Evolutionary conservation across 139 green algal genomes (phyloP).

Genomic region (Auxenochlorella pyrenoidosa): DNA sequence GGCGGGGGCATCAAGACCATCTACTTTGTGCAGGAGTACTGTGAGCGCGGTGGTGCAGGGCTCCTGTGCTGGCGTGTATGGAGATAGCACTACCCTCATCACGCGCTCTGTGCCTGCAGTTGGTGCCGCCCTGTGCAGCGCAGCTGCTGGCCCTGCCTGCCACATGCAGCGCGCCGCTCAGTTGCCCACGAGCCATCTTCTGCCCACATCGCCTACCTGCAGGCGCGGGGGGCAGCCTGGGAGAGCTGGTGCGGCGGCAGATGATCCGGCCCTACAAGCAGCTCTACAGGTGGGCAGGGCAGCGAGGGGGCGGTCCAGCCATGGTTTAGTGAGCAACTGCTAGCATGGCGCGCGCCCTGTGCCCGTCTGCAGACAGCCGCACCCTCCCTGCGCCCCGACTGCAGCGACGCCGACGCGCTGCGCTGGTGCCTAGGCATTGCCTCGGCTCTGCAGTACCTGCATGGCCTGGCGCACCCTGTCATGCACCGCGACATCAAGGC

Average conservation of each 20-base stretch:
- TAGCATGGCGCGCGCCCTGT: too few species aligned
- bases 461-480: constrained; percentile 53
- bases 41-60: neutral
- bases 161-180: too few species aligned
- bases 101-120: too few species aligned
- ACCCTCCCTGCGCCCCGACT: constrained; percentile 27
- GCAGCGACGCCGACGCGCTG: constrained; percentile 66
- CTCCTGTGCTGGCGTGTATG: too few species aligned
- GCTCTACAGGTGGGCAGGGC: neutral
- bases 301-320: too few species aligned
- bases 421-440: constrained; percentile 68
- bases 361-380: too few species aligned
- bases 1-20: constrained; percentile 45
- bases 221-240: constrained; percentile 65
- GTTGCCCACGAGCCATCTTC: too few species aligned
- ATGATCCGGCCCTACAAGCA: constrained; percentile 13
- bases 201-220: neutral
- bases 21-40: constrained; percentile 70
- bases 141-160: too few species aligned
- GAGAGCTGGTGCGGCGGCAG: constrained; percentile 47
- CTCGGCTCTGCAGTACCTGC: constrained; percentile 76
- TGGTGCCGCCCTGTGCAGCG: too few species aligned
- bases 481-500: constrained; percentile 86
- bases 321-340: too few species aligned
- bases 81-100: too few species aligned